A percentile compares a stretch with the other conserved stretches of the same genome.
These are phyloP conservation scores for Fusarium equiseti DNA, from an alignment of 2,329 filamentous ascomycete genomes.

Conservation along the genomic window DNA sequence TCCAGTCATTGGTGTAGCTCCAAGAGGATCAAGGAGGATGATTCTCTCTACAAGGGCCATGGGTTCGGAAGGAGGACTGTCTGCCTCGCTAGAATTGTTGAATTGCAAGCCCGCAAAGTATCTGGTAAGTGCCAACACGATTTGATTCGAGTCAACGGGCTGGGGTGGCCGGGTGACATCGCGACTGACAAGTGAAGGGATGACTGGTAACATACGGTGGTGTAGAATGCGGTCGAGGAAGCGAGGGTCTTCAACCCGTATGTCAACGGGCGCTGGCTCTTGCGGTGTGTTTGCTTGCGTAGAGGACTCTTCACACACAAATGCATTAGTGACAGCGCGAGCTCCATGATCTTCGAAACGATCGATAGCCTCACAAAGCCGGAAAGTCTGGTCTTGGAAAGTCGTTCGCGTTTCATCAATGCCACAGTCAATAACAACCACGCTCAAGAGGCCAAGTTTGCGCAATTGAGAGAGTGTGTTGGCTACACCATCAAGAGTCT, in stretches of 20 bases:
- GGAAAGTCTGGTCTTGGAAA: conserved; percentile 74
- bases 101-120: conserved; percentile 78
- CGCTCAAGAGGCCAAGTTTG: conserved; percentile 82
- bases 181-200: conserved; percentile 57
- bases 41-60: conserved; percentile 81
- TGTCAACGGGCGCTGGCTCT: conserved; percentile 40
- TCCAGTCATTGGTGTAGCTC: conserved; percentile 79
- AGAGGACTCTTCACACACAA: conserved; percentile 33
- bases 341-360: conserved; percentile 75
- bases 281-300: conserved; percentile 18
- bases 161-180: conserved; percentile 56
- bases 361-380: conserved; percentile 81
- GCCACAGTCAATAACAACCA: conserved; percentile 84
- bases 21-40: conserved; percentile 88
- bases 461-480: conserved; percentile 87
- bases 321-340: conserved; percentile 69
- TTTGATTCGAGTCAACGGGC: conserved; percentile 66
- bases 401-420: conserved; percentile 55
- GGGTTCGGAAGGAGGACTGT: conserved; percentile 57
- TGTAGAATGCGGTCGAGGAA: conserved; percentile 51
- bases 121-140: conserved; percentile 80
- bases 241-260: conserved; percentile 50
- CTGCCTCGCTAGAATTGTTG: conserved; percentile 40
- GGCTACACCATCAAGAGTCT: conserved; percentile 79
- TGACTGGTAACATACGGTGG: conserved; percentile 54